A percentile compares a stretch with the other conserved stretches of the same genome.
These are phyloP conservation scores for Pseudomicrostroma phylloplanum DNA, from an alignment of 1,284 basidiomycete species.

Conservation along the genomic window DNA sequence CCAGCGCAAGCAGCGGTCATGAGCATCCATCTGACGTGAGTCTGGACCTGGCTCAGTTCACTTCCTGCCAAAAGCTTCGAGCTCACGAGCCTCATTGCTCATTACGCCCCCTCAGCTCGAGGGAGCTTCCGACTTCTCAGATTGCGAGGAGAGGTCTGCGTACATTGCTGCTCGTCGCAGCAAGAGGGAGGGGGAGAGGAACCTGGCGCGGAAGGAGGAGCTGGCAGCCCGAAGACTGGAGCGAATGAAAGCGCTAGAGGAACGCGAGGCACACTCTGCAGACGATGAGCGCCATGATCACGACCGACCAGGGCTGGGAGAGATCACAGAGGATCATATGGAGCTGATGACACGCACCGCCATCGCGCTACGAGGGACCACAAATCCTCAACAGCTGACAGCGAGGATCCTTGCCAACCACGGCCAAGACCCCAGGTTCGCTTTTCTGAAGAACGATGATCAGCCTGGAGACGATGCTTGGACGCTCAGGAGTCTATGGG, in stretches of 20 bases:
- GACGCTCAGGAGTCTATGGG: background rate
- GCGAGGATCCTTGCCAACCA: background rate
- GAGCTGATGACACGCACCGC: background rate
- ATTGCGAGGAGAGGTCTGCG: background rate
- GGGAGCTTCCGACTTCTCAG: conserved; percentile 3
- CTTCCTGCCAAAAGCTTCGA: too few relatives aligned
- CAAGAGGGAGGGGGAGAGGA: background rate
- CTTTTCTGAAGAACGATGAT: background rate
- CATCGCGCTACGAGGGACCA: background rate
- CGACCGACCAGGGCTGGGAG: too few relatives aligned
- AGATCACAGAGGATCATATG: background rate
- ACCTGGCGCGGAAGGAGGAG: background rate
- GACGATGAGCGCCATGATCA: too few relatives aligned
- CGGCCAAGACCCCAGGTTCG: background rate
- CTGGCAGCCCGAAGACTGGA: background rate
- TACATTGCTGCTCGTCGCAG: background rate
- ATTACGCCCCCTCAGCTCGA: background rate
- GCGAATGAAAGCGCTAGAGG: background rate
- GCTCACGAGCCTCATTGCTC: too few relatives aligned
- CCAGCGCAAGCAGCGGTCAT: too few relatives aligned
- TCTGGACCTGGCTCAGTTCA: too few relatives aligned
- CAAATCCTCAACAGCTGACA: background rate
- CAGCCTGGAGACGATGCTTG: background rate
- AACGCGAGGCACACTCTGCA: background rate
- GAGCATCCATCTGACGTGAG: too few relatives aligned